Evolutionary conservation across 2,329 filamentous ascomycete genomes (phyloP).

Genomic region (Xylariaceae sp.): DNA sequence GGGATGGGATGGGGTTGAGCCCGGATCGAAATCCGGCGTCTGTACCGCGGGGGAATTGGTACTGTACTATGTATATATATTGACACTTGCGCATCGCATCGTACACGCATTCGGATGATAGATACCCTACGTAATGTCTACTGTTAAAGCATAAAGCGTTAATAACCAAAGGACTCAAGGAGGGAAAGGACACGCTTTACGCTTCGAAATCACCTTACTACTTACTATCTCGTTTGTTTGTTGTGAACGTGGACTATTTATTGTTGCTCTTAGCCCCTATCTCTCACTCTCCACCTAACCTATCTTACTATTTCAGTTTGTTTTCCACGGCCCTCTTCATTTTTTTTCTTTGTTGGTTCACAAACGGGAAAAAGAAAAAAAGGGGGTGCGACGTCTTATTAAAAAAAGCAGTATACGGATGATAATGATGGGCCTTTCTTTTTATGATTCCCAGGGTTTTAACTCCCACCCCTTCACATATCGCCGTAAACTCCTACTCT

Average conservation of each 20-base stretch:
- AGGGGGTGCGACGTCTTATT: constrained; percentile 19
- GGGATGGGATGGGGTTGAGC: background rate
- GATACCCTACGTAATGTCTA: constrained; percentile 37
- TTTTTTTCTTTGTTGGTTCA: background rate
- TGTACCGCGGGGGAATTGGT: constrained; percentile 13
- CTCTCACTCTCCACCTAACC: background rate
- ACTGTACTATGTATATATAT: constrained; percentile 32
- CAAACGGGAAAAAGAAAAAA: constrained; percentile 10
- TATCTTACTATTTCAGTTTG: background rate
- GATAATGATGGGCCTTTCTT: constrained; percentile 10
- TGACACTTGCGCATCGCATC: background rate
- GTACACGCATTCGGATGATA: constrained; percentile 34
- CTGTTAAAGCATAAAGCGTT: background rate
- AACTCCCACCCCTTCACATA: constrained; percentile 24
- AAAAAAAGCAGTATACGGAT: constrained; percentile 25
- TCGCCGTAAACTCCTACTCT: constrained; percentile 29
- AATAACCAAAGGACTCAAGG: too few species aligned
- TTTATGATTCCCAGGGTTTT: constrained; percentile 9
- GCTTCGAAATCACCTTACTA: background rate
- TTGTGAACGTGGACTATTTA: too few species aligned
- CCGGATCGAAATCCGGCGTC: background rate
- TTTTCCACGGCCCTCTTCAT: too few species aligned
- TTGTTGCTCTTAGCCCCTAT: too few species aligned
- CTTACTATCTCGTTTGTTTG: too few species aligned
- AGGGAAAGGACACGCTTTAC: background rate